A percentile compares a stretch with the other conserved stretches of the same genome.
Conservation (phyloP, 495 filamentous ascomycete genomes). For the Penicillium riverlandense region DNA sequence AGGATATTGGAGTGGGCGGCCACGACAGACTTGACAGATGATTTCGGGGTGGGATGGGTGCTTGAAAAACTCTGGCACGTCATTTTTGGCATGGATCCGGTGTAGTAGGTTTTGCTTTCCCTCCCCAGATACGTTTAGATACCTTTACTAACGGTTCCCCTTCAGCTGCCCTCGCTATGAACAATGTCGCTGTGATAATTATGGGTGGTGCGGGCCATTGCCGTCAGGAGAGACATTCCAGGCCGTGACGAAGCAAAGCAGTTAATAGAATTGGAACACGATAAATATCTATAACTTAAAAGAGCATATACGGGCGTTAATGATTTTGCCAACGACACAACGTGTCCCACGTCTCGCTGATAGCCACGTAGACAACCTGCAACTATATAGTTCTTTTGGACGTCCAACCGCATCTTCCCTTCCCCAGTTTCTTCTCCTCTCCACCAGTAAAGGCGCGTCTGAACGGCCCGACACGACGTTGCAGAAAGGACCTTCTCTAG, state of each 20-base stretch:
- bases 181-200: conserved; percentile 37
- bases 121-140: not conserved
- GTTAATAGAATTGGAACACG: no score
- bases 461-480: no score
- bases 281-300: no score
- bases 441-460: no score
- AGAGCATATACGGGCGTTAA: no score
- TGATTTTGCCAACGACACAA: no score
- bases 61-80: conserved; percentile 39
- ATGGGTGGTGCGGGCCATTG: conserved; percentile 37
- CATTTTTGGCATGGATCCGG: conserved; percentile 30
- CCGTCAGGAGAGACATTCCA: conserved; percentile 24
- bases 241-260: conserved; percentile 10
- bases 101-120: conserved; percentile 24
- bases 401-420: no score
- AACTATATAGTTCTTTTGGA: no score
- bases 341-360: no score
- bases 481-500: no score
- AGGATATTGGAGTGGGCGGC: conserved; percentile 36
- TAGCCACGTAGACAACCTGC: no score
- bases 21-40: conserved; percentile 24
- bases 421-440: no score
- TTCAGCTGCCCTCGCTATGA: conserved; percentile 31
- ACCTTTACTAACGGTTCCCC: not conserved
- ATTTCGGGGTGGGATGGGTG: conserved; percentile 36